These are phyloP conservation scores for Pseudotsuga menziesii DNA, from an alignment of 75 land plant species.

Conservation along the genomic window DNA sequence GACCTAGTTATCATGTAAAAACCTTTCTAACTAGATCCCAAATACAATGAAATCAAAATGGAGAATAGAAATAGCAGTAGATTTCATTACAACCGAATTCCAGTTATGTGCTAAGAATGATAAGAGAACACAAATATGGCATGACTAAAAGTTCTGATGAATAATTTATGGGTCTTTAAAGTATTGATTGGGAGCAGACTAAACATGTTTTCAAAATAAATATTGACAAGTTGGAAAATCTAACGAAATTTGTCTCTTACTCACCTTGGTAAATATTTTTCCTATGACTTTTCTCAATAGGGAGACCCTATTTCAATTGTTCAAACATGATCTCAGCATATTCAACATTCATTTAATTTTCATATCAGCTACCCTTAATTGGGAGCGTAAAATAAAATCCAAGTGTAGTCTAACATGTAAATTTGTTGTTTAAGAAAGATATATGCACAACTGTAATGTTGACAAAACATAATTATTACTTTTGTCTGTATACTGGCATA, in stretches of 20 bases:
- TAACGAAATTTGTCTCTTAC: no score
- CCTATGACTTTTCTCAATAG: no score
- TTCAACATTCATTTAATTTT: background rate
- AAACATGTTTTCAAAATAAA: background rate
- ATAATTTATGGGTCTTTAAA: background rate
- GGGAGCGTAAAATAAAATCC: background rate
- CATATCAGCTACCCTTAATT: background rate
- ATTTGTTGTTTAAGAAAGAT: background rate
- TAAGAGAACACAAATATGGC: background rate
- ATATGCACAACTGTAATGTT: no score
- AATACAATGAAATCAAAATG: background rate
- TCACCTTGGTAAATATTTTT: no score
- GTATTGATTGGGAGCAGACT: background rate
- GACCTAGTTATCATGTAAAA: background rate
- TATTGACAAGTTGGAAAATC: background rate
- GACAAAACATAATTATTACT: no score
- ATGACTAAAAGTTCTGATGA: background rate
- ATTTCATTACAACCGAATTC: background rate
- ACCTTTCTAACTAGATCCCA: background rate
- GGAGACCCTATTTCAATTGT: no score
- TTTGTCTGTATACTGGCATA: no score
- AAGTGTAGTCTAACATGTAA: background rate
- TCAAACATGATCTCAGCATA: no score
- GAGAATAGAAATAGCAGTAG: background rate
- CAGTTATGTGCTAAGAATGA: background rate